Evolutionary conservation across 2,329 filamentous ascomycete species (phyloP), one percentile per base, ranked within the genome.

Genomic region (Pseudogymnoascus sp.): DNA sequence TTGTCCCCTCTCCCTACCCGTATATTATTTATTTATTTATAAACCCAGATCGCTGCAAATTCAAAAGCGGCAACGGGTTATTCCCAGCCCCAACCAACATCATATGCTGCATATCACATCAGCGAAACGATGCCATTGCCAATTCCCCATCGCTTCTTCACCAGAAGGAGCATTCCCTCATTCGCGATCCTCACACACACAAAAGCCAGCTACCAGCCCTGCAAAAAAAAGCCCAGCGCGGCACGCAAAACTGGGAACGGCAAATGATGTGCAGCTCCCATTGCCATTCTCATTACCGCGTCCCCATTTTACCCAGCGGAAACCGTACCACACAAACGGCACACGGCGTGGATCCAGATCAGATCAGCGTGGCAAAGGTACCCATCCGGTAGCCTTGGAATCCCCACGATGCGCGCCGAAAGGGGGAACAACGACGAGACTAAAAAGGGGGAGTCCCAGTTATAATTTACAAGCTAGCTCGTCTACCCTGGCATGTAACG

Each of bases 401-500:
- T 52, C 45, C 45, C 45, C 45, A 52, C 26, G 45, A 52, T 52
- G 45, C 23, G n/a, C 26, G n/a, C n/a, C 9, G 45, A 52, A 52
- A 52, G 23, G 45, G 41, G 45, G n/a, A 52, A 52, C 23, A 52
- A 28, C 19, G 18, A 18, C 4, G 15, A 52, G 9, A 30, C 45
- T 52, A 52, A 30, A 52, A 52, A 52, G 19, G 45, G 45, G 45
- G 5, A 23, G n/a, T 30, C 45, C 45, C 45, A 30, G 23, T 52
- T 52, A 52, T 52, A 52, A 52, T 52, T 41, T 52, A 28, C 45
- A 52, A 2, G 26, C 45, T 52, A 52, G 45, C 45, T 52, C n/a
- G 8, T n/a, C 26, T 30, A 52, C 26, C 45, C 45, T 52, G 3
- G 45, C 23, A 30, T n/a, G 45, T 52, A 52, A 48, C 41, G 41